Conservation (phyloP, 805 yeast species). For the Saturnispora dispora region DNA sequence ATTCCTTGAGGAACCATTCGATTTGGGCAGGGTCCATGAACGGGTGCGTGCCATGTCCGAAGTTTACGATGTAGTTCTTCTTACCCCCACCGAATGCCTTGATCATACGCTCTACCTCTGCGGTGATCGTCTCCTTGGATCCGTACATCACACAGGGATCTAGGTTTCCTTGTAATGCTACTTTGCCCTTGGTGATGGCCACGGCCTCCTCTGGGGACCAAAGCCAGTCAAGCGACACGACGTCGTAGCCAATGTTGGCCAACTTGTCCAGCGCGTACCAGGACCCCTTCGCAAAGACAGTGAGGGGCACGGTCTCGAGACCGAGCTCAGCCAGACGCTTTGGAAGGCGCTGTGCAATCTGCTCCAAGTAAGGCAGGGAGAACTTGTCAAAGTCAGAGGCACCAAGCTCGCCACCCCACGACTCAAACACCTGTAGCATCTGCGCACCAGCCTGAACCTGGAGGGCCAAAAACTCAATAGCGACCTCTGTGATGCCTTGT, state of each 20-base stretch:
- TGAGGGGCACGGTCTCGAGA: slow-evolving; percentile 70
- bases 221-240: slow-evolving; percentile 90
- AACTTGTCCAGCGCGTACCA: slow-evolving; percentile 91
- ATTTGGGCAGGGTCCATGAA: slow-evolving; percentile 92
- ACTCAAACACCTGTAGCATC: slow-evolving; percentile 92
- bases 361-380: slow-evolving; percentile 77
- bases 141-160: slow-evolving; percentile 97
- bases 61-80: slow-evolving; percentile 82
- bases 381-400: slow-evolving; percentile 83
- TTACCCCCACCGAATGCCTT: slow-evolving; percentile 91
- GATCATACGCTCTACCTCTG: slow-evolving; percentile 82
- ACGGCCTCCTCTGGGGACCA: slow-evolving; percentile 82
- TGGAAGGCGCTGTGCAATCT: slow-evolving; percentile 65
- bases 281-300: slow-evolving; percentile 91
- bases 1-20: slow-evolving; percentile 71
- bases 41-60: slow-evolving; percentile 98
- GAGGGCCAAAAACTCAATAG: slow-evolving; percentile 84
- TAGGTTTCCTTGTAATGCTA: slow-evolving; percentile 85
- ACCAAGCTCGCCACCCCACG: slow-evolving; percentile 97
- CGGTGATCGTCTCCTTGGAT: slow-evolving; percentile 65
- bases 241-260: slow-evolving; percentile 72
- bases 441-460: slow-evolving; percentile 98
- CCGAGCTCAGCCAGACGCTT: slow-evolving; percentile 63
- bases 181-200: slow-evolving; percentile 61
- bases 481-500: slow-evolving; percentile 74